phyloP scores from a whole-genome alignment of 2,329 filamentous ascomycete genomes.

The Diaporthe vexans region DNA sequence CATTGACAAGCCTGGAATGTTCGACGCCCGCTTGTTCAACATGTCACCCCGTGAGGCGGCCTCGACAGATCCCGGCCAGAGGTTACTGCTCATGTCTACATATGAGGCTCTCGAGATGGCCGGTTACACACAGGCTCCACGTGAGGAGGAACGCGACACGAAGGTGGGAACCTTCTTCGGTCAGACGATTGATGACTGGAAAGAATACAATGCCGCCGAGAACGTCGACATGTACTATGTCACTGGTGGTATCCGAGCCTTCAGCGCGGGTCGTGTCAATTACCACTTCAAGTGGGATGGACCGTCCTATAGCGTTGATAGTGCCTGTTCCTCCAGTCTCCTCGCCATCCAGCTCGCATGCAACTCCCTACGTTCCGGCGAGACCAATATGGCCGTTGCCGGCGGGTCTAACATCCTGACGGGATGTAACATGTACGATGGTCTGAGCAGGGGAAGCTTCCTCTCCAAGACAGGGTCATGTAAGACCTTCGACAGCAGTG shows the following conservation, averaged over 20 bases:
- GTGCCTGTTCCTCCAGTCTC: constrained; percentile 55
- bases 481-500: constrained; percentile 51
- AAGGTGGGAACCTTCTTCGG: constrained; percentile 74
- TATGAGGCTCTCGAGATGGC: constrained; percentile 55
- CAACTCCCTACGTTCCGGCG: constrained; percentile 70
- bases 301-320: constrained; percentile 54
- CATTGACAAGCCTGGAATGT: constrained; percentile 27
- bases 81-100: constrained; percentile 29
- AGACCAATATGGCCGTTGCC: constrained; percentile 74
- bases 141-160: not conserved
- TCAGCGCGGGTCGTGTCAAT: constrained; percentile 53
- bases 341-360: constrained; percentile 57
- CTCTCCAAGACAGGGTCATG: constrained; percentile 60
- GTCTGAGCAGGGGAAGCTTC: constrained; percentile 73
- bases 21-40: constrained; percentile 42
- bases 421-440: constrained; percentile 74
- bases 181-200: constrained; percentile 66
- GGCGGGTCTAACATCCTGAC: constrained; percentile 75
- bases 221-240: constrained; percentile 44
- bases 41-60: constrained; percentile 40
- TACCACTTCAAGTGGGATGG: constrained; percentile 56
- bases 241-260: constrained; percentile 48
- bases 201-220: constrained; percentile 71
- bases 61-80: constrained; percentile 38
- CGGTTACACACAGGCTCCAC: constrained; percentile 60